Evolutionary conservation across 208 protist species (phyloP), one percentile per base, ranked within the genome.

Genomic region (Angomonas ambiguus): DNA sequence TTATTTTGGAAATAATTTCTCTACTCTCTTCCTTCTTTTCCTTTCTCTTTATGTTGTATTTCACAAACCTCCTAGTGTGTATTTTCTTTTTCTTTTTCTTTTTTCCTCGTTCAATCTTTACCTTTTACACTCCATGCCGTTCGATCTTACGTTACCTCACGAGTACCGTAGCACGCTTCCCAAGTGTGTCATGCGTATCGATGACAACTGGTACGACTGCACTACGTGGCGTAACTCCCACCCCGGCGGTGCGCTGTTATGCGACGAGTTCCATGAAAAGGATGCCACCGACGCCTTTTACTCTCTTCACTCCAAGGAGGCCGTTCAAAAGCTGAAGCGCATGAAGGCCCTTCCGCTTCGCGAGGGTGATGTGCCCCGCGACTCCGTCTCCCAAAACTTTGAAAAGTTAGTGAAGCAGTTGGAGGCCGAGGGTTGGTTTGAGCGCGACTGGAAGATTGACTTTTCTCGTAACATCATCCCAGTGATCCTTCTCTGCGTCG

Each of bases 251-350:
- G 80, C 82, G 18, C 71, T 87, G 72, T 68, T 92, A 51, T 85
- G 79, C 61, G 86, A 92, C 41, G 73, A 85, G 41, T 92, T 92
- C 61, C 83, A 92, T 62, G 76, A 83, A 33, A 79, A 77, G 53
- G 86, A 89, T 71, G 81, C 80, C 20, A 92, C 85, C 6, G 82
- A 92, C 63, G 82, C 80, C 13, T 92, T 92, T 63, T 92, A 86
- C 66, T 87, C 82, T 16, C 64, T 92, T 35, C 86, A 92, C 72
- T 89, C 82, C 32, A 83, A 84, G 67, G 82, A 92, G 65, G 86
- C 83, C 20, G 70, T 92, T 30, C 59, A 74, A 30, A 92, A 88
- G 72, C 71, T 92, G 48, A 92, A 92, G 76, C 61, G 63, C 18
- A 87, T 92, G 83, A 89, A 87, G 72, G 76, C 80, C 13, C 59